Conservation (phyloP, 1,284 basidiomycete species). For the Stereum hirsutum region DNA sequence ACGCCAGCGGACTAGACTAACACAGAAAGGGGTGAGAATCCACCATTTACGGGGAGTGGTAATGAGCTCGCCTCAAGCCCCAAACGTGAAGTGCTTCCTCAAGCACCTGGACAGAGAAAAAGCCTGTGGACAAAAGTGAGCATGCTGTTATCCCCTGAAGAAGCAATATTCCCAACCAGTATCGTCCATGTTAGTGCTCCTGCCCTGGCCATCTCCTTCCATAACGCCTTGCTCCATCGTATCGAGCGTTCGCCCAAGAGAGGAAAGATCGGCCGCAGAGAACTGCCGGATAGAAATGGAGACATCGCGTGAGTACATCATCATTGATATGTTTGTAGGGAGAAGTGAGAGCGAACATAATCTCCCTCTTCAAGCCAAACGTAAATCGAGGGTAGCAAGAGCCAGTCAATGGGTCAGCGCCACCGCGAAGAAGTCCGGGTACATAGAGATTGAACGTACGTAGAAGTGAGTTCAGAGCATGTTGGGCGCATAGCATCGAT, state of each 20-base stretch:
- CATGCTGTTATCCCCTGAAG: no score
- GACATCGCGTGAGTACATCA: no score
- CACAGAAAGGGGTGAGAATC: neutral
- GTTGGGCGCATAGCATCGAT: slow-evolving; percentile 82
- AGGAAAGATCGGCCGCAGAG: slow-evolving; percentile 78
- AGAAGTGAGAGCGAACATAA: slow-evolving; percentile 40
- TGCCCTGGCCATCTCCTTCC: slow-evolving; percentile 25
- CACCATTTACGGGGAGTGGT: neutral
- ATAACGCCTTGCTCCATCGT: slow-evolving; percentile 31
- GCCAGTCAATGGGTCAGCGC: slow-evolving; percentile 5
- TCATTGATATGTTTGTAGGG: no score
- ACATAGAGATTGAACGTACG: no score
- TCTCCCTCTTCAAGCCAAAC: slow-evolving; percentile 68
- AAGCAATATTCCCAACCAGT: slow-evolving; percentile 41
- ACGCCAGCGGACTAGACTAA: slow-evolving; percentile 72
- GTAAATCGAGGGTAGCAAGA: slow-evolving; percentile 10
- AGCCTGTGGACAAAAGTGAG: slow-evolving; percentile 37
- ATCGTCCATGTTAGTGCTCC: slow-evolving; percentile 83
- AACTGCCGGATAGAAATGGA: slow-evolving; percentile 39
- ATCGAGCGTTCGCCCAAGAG: slow-evolving; percentile 67
- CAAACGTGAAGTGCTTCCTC: slow-evolving; percentile 78
- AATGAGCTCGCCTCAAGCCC: slow-evolving; percentile 55
- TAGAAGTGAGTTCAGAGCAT: slow-evolving; percentile 73
- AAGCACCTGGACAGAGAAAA: slow-evolving; percentile 80
- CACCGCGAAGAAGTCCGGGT: slow-evolving; percentile 3